These are phyloP conservation scores for Calonectria pteridis DNA, from an alignment of 2,329 filamentous ascomycete species.

Conservation along the genomic window DNA sequence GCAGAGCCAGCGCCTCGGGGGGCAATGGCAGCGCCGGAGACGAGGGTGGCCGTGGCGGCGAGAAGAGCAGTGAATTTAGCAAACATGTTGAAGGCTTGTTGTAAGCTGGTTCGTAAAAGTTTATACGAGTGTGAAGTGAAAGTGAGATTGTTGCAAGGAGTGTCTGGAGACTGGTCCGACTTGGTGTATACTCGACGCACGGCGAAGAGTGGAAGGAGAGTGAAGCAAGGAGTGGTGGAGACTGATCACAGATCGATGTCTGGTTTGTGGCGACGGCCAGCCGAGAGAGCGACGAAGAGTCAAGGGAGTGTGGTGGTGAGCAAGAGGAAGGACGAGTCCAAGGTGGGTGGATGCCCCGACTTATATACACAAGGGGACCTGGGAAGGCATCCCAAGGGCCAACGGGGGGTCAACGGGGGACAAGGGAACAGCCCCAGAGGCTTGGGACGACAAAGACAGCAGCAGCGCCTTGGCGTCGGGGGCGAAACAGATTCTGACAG, in stretches of 20 bases:
- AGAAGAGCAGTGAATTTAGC: conserved; percentile 43
- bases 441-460: conserved; percentile 35
- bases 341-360: conserved; percentile 32
- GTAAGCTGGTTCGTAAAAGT: conserved; percentile 25
- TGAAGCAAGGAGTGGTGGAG: conserved; percentile 38
- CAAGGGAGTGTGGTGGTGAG: conserved; percentile 37
- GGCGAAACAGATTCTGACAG: conserved; percentile 14
- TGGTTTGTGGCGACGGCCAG: conserved; percentile 40
- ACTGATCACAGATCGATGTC: conserved; percentile 47
- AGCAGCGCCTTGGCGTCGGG: conserved; percentile 11
- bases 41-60: conserved; percentile 45
- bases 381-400: conserved; percentile 29
- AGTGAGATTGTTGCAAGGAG: conserved; percentile 10
- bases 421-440: conserved; percentile 24
- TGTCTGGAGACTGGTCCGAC: conserved; percentile 44
- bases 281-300: conserved; percentile 41
- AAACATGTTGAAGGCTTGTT: conserved; percentile 43
- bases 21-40: conserved; percentile 45
- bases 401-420: conserved; percentile 28
- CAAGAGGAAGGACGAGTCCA: conserved; percentile 17
- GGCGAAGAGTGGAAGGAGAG: conserved; percentile 42
- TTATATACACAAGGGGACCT: conserved; percentile 37
- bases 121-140: conserved; percentile 33
- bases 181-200: conserved; percentile 44
- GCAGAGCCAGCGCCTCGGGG: conserved; percentile 46